These are phyloP conservation scores for Lactarius tabidus DNA, from an alignment of 768 basidiomycete genomes.

Conservation along the genomic window DNA sequence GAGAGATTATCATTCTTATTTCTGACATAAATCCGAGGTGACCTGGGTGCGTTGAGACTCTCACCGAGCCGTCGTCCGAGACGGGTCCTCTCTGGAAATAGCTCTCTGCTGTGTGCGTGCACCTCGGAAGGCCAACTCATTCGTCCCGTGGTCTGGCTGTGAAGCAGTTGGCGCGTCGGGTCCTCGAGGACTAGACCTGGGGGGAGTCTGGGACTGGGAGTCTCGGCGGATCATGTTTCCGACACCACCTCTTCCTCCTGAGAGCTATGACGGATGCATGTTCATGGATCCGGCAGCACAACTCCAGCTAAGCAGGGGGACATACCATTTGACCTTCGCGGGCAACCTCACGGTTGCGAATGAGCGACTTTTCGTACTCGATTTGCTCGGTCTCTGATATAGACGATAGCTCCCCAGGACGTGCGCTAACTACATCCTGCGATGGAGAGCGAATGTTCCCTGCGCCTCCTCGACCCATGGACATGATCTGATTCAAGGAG, in stretches of 20 bases:
- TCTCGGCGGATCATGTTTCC: slow-evolving; percentile 5
- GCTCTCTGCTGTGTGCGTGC: not conserved
- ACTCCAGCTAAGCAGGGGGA: not conserved
- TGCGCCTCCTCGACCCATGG: slow-evolving; percentile 19
- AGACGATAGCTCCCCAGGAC: not conserved
- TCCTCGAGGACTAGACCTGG: not conserved
- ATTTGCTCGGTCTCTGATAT: not conserved
- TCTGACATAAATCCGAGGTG: not conserved
- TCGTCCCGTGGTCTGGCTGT: not conserved
- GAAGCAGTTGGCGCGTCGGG: not conserved
- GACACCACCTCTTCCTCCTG: slow-evolving; percentile 13
- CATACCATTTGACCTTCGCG: not conserved
- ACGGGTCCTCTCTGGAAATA: not conserved
- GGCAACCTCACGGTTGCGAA: not conserved
- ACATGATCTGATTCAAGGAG: not conserved
- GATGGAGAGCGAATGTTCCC: slow-evolving; percentile 13
- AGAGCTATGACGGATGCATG: slow-evolving; percentile 5
- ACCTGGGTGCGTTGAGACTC: not conserved
- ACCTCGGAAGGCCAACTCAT: not conserved
- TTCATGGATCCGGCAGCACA: not conserved
- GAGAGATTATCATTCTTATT: not conserved
- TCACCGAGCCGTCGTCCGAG: not conserved
- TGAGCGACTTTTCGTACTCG: not conserved
- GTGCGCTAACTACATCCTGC: not conserved
- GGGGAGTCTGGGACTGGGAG: not conserved